Conservation (phyloP, 2,329 filamentous ascomycete species). For the Huntiella savannae region DNA sequence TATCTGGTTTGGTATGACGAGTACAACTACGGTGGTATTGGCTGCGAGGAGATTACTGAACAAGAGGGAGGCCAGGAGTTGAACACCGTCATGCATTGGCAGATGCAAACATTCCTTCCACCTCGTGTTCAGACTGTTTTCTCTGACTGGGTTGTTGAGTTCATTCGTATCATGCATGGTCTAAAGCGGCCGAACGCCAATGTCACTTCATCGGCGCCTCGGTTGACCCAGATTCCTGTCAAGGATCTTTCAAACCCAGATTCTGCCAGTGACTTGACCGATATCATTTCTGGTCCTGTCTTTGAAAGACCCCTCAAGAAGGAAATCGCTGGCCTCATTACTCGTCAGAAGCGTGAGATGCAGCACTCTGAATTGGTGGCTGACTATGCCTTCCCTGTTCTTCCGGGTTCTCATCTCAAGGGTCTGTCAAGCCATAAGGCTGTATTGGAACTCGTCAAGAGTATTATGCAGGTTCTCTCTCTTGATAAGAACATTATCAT, state of each 20-base stretch:
- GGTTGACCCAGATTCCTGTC: constrained; percentile 37
- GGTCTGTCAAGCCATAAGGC: constrained; percentile 10
- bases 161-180: constrained; percentile 81
- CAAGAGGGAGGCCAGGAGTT: constrained; percentile 49
- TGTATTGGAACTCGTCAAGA: constrained; percentile 73
- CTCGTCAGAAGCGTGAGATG: constrained; percentile 71
- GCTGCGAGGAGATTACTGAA: constrained; percentile 65
- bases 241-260: constrained; percentile 40
- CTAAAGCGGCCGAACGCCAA: constrained; percentile 50
- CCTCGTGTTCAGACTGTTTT: constrained; percentile 63
- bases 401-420: constrained; percentile 49
- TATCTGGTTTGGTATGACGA: constrained; percentile 98
- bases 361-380: constrained; percentile 71
- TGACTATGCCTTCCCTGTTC: constrained; percentile 69
- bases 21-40: constrained; percentile 95
- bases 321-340: constrained; percentile 63
- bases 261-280: constrained; percentile 23
- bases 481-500: constrained; percentile 81
- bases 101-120: constrained; percentile 79
- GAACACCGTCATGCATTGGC: constrained; percentile 96
- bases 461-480: constrained; percentile 76
- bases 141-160: constrained; percentile 83
- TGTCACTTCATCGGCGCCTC: constrained; percentile 25
- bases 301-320: constrained; percentile 86
- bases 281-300: constrained; percentile 54